Evolutionary conservation across 2,329 filamentous ascomycete species (phyloP), one percentile per base, ranked within the genome.

Genomic region (Penicillium verrucosum): DNA sequence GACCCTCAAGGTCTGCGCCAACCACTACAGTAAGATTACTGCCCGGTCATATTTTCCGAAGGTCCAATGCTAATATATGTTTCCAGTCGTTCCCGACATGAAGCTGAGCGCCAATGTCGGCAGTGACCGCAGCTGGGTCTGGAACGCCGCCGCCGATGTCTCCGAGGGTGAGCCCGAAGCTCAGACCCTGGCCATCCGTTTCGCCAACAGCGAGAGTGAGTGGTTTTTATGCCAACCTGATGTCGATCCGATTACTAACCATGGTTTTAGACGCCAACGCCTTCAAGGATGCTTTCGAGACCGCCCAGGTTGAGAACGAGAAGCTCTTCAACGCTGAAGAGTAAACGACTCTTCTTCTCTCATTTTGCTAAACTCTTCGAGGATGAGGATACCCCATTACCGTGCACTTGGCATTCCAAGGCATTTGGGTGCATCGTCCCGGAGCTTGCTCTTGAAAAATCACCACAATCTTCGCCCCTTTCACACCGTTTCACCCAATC

Each of bases 1-100:
- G 90, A 99, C 94, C 60, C 87, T 97, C 81, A 99, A 99, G 85
- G 94, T 99, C 79, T 99, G 94, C 88, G 94, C 94, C 75, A 99
- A 99, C 84, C 94, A 99, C 85, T 99, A 99, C 80, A 88, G 92
- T 96, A 87, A 71, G 89, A 81, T 32, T 21, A 32, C 30, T 14
- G 5, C 21, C 21, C 27, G 11, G 12, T 30, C 40, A 21, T 36
- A n/a, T 37, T 42, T 14, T 46, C 32, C n/a, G 11, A 14, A 16
- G 16, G 42, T 8, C 5, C 3, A 30, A 25, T 43, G 21, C 57
- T 61, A 46, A 60, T 45, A 5, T 9, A 11, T 14, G 59, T 44
- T 50, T 55, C 37, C 65, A 96, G 92, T 99, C 72, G 91, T 96
- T 60, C 93, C 93, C 62, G 93, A 97, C 79, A 97, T 99, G 93